Conservation (phyloP, 441 rosid genomes). For the Gossypium lobatum region DNA sequence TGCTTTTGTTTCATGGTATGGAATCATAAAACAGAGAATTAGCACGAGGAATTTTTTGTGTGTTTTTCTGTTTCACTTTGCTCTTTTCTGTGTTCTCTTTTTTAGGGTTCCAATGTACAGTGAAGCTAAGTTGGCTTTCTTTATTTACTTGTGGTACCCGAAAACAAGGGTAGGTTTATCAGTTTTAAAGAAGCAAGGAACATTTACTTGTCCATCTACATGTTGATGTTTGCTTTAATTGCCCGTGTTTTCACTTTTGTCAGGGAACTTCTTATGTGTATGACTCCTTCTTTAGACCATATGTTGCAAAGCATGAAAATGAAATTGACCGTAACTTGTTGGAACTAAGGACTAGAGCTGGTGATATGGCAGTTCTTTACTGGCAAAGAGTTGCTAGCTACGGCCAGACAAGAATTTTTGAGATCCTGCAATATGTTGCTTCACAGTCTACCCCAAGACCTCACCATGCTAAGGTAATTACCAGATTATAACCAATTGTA, state of each 20-base stretch:
- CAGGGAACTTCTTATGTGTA: constrained; percentile 93
- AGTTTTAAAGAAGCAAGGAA: not conserved
- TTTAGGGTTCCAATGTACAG: constrained; percentile 79
- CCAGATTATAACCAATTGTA: not conserved
- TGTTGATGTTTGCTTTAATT: constrained; percentile 8
- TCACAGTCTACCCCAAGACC: constrained; percentile 65
- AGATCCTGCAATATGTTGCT: constrained; percentile 67
- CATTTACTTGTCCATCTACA: not conserved
- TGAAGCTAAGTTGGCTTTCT: constrained; percentile 75
- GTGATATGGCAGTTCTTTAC: constrained; percentile 68
- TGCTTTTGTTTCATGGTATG: constrained; percentile 68
- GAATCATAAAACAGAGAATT: not conserved
- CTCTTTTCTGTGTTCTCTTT: constrained; percentile 14
- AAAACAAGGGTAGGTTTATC: constrained; percentile 53
- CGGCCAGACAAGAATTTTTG: constrained; percentile 76
- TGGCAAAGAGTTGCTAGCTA: constrained; percentile 77
- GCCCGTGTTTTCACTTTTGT: constrained; percentile 9
- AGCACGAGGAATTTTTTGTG: not conserved
- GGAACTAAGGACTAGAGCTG: constrained; percentile 79
- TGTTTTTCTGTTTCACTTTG: constrained; percentile 1
- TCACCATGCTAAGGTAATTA: constrained; percentile 53
- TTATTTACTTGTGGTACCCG: constrained; percentile 67
- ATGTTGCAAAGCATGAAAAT: constrained; percentile 77
- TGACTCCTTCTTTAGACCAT: constrained; percentile 87
- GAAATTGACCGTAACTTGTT: constrained; percentile 86